Percentiles rank a stretch among this genome's conserved stretches.
phyloP scores from a whole-genome alignment of 805 yeast species.

The Kregervanrija fluxuum region DNA sequence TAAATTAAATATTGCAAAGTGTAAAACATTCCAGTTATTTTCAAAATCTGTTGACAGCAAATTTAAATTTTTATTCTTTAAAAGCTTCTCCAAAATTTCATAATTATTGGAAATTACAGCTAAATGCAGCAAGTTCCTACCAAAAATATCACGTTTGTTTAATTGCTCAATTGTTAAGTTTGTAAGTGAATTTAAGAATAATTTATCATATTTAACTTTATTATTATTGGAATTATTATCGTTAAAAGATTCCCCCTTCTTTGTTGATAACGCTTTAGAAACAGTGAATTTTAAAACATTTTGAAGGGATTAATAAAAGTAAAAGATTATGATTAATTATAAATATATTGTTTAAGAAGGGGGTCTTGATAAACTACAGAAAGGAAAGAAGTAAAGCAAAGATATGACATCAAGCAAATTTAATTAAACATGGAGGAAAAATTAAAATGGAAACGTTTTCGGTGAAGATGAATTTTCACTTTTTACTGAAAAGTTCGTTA shows the following conservation, averaged over 20 bases:
- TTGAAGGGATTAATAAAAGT: too few relatives aligned
- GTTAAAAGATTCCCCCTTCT: slow-evolving; percentile 10
- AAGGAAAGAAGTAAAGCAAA: too few relatives aligned
- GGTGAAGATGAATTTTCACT: neutral
- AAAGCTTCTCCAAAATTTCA: slow-evolving; percentile 37
- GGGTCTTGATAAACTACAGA: too few relatives aligned
- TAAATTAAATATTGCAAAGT: slow-evolving; percentile 55
- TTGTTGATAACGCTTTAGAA: neutral
- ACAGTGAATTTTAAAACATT: slow-evolving; percentile 15
- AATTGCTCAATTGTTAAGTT: slow-evolving; percentile 32
- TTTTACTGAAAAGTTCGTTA: neutral
- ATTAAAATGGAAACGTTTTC: neutral
- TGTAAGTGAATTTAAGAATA: slow-evolving; percentile 13
- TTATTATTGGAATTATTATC: neutral
- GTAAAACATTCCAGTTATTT: slow-evolving; percentile 78
- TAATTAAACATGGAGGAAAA: too few relatives aligned
- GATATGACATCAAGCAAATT: too few relatives aligned
- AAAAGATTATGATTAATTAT: too few relatives aligned
- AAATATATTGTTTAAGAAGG: too few relatives aligned
- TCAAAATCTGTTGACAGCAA: slow-evolving; percentile 52
- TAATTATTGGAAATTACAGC: slow-evolving; percentile 43
- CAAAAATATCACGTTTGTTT: slow-evolving; percentile 56
- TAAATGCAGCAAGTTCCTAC: slow-evolving; percentile 53
- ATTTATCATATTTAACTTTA: slow-evolving; percentile 4
- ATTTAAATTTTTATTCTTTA: slow-evolving; percentile 43